These are phyloP conservation scores for Ogataea hybrid DNA, from an alignment of 1,139 yeast genomes.

Conservation along the genomic window DNA sequence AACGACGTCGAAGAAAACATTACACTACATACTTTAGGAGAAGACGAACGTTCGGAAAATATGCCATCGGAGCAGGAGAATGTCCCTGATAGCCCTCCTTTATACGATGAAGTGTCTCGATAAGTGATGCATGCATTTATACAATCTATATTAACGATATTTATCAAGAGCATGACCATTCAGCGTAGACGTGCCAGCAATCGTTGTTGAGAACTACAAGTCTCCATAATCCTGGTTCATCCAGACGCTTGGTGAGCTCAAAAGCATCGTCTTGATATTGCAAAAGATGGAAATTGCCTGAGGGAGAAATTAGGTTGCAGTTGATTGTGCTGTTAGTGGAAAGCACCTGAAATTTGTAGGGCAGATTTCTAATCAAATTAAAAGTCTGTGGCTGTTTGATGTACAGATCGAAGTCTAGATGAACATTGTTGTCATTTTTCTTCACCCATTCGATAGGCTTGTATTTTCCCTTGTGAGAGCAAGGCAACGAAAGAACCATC, in stretches of 20 bases:
- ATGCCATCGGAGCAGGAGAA: neutral
- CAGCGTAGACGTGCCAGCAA: slow-evolving; percentile 90
- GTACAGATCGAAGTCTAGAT: slow-evolving; percentile 72
- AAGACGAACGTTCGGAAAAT: slow-evolving; percentile 2
- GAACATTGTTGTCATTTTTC: slow-evolving; percentile 56
- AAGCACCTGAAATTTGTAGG: slow-evolving; percentile 60
- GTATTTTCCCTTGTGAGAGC: slow-evolving; percentile 68
- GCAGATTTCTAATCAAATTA: slow-evolving; percentile 52
- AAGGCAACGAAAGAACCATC: slow-evolving; percentile 72
- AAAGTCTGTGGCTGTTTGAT: slow-evolving; percentile 81
- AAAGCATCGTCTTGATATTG: slow-evolving; percentile 54
- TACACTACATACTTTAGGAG: slow-evolving; percentile 22
- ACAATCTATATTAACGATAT: neutral
- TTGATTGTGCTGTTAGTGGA: slow-evolving; percentile 34
- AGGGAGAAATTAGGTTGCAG: slow-evolving; percentile 76
- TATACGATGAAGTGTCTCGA: neutral
- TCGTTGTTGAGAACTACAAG: slow-evolving; percentile 80
- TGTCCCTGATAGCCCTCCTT: neutral
- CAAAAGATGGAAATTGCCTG: slow-evolving; percentile 67
- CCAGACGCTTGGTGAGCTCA: slow-evolving; percentile 56
- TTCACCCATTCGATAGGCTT: slow-evolving; percentile 65
- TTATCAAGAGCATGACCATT: slow-evolving; percentile 63
- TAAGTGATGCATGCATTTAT: neutral
- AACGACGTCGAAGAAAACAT: slow-evolving; percentile 27
- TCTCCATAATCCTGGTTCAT: slow-evolving; percentile 78